Percentiles rank a stretch among this genome's conserved stretches.
These are phyloP conservation scores for Candida caryicola DNA, from an alignment of 805 yeast species.

Conservation along the genomic window DNA sequence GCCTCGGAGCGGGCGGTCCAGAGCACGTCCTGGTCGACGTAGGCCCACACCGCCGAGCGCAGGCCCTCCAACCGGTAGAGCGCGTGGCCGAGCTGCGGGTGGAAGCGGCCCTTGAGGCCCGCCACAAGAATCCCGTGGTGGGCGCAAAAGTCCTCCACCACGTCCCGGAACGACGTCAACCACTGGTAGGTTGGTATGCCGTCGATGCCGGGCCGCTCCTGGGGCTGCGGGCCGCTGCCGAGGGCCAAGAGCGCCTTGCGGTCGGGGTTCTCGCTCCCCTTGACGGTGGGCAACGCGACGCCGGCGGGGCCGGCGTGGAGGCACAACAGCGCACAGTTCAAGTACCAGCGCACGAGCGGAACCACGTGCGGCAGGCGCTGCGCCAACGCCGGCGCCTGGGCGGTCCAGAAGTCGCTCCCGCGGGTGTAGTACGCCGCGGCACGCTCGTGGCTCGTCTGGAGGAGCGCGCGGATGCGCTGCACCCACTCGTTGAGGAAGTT, in stretches of 20 bases:
- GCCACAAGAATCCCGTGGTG: conserved; percentile 44
- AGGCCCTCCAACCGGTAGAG: conserved; percentile 40
- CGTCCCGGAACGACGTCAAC: conserved; percentile 56
- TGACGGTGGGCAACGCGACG: conserved; percentile 12
- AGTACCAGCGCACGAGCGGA: conserved; percentile 19
- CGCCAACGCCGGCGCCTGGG: neutral
- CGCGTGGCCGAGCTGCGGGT: conserved; percentile 39
- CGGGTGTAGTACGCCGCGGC: conserved; percentile 2
- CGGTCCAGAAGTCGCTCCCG: conserved; percentile 21
- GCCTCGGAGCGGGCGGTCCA: conserved; percentile 40
- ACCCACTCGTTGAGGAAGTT: conserved; percentile 39
- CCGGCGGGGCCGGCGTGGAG: conserved; percentile 6
- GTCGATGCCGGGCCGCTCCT: conserved; percentile 14
- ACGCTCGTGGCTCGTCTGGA: neutral
- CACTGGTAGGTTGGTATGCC: conserved; percentile 45
- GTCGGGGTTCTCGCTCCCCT: conserved; percentile 3
- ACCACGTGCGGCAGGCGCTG: neutral
- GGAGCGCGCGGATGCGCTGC: conserved; percentile 13
- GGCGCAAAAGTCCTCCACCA: conserved; percentile 60
- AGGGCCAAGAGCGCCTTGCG: neutral
- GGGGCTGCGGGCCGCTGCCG: neutral
- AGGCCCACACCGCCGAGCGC: conserved; percentile 41
- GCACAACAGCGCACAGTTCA: conserved; percentile 13
- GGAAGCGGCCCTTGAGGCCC: conserved; percentile 26
- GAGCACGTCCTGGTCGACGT: conserved; percentile 63